Base-by-base conservation (phyloP, 1,139 yeast genomes). In the Yarrowia galli region DNA sequence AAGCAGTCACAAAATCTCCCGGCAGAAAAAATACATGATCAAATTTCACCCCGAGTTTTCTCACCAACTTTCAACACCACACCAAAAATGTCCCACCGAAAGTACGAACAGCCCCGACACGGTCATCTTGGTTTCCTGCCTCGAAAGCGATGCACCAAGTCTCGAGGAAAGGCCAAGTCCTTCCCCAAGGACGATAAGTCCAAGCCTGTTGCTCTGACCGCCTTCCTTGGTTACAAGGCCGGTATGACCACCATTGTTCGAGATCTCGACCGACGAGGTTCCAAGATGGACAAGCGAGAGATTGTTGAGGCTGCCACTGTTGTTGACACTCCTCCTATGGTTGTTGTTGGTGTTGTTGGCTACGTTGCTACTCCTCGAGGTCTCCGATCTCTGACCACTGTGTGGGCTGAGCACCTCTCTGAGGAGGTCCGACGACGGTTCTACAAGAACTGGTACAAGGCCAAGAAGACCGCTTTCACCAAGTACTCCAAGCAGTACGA, bases 391-490 rank as follows among this genome's bases (percentile, higher is more conserved):
- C 89, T 95, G 84, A 92, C 98, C 83, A 95, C 99, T 80, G 99
- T 95, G 82, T 95, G 99, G 99, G 98, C 99, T 79, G 99, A 95
- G 88, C 99, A 95, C 87, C 89, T 95, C 83, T 91, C 97, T 79
- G 99, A 95, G 83, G 99, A 95, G 85, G 88, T 95, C 84, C 95
- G 90, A 91, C 92, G 99, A 89, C 92, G 98, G 88, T 95, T 95
- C 97, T 95, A 95, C 97, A 95, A 93, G 92, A 95, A 93, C 97
- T 95, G 99, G 99, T 95, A 90, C 97, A 93, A 92, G 89, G 90
- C 97, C 77, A 95, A 95, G 96, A 95, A 95, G 97, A 93, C 93
- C 96, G 99, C 99, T 80, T 95, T 95, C 96, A 91, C 98, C 91
- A 92, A 95, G 87, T 95, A 95, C 92, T 90, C 98, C 83, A 91